Evolutionary conservation across 176 grass and related monocot genomes (phyloP).

Genomic region (Musa itinerans): DNA sequence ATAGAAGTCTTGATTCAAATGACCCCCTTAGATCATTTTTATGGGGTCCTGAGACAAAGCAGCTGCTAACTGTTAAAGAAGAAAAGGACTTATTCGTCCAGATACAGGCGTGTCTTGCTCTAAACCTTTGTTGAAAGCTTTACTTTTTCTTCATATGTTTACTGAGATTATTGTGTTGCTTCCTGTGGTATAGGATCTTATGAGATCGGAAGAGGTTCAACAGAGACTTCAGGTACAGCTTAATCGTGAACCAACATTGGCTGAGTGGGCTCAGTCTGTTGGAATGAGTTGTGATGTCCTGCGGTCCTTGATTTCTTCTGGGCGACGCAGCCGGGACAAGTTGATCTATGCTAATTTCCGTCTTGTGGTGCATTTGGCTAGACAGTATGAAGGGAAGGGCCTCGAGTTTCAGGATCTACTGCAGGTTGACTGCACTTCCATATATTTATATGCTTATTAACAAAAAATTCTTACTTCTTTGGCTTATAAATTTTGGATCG

Average conservation of each 20-base stretch:
- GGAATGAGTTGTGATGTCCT: slow-evolving; percentile 51
- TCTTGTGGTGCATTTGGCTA: slow-evolving; percentile 69
- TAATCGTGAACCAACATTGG: slow-evolving; percentile 39
- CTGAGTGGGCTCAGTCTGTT: slow-evolving; percentile 61
- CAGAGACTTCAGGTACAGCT: slow-evolving; percentile 34
- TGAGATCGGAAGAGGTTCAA: slow-evolving; percentile 53
- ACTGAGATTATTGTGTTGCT: neutral
- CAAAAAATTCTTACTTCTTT: neutral
- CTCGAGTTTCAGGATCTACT: slow-evolving; percentile 53
- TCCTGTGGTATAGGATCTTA: slow-evolving; percentile 29
- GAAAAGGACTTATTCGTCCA: slow-evolving; percentile 48
- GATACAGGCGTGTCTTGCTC: slow-evolving; percentile 42
- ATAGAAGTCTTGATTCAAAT: slow-evolving; percentile 37
- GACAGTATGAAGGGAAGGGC: slow-evolving; percentile 52
- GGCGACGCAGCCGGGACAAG: slow-evolving; percentile 58
- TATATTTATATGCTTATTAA: neutral
- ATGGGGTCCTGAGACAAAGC: slow-evolving; percentile 39
- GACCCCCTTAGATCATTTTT: slow-evolving; percentile 52
- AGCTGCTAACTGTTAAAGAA: slow-evolving; percentile 51
- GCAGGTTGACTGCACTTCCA: slow-evolving; percentile 32
- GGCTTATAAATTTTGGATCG: neutral
- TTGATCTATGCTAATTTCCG: slow-evolving; percentile 60
- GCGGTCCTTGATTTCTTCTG: slow-evolving; percentile 31
- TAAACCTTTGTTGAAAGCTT: neutral
- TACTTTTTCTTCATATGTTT: slow-evolving; percentile 9